Evolutionary conservation across 2,329 filamentous ascomycete genomes (phyloP).

Genomic region (Ophiostoma australiae): DNA sequence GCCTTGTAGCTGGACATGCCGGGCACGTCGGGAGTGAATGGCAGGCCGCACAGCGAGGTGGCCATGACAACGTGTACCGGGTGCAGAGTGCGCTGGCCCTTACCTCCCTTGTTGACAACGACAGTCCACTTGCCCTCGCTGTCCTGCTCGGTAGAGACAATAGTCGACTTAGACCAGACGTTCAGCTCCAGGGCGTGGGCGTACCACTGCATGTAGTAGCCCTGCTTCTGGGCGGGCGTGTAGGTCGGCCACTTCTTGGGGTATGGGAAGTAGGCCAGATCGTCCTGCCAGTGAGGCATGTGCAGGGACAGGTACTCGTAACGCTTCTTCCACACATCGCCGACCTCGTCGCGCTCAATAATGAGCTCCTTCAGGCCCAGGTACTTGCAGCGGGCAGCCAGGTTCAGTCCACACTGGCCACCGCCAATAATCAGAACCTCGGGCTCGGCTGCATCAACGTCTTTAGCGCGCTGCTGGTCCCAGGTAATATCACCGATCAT

Average conservation of each 20-base stretch:
- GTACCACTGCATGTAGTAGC: constrained; percentile 43
- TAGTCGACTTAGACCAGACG: constrained; percentile 33
- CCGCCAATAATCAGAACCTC: constrained; percentile 31
- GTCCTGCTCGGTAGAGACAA: constrained; percentile 20
- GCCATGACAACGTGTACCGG: constrained; percentile 22
- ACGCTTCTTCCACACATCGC: constrained; percentile 47
- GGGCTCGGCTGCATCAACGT: background rate
- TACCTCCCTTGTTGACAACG: constrained; percentile 35
- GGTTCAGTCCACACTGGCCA: constrained; percentile 35
- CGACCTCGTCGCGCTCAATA: constrained; percentile 42
- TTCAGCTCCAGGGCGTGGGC: constrained; percentile 41
- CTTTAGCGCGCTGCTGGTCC: constrained; percentile 26
- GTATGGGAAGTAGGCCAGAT: constrained; percentile 42
- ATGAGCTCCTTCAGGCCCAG: constrained; percentile 34
- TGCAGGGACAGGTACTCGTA: constrained; percentile 34
- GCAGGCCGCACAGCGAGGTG: constrained; percentile 20
- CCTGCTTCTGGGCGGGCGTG: constrained; percentile 43
- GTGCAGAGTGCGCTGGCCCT: constrained; percentile 19
- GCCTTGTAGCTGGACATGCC: constrained; percentile 16
- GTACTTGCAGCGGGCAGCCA: constrained; percentile 32
- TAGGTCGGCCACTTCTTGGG: constrained; percentile 33
- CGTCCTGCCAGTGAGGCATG: constrained; percentile 34
- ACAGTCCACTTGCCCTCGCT: constrained; percentile 51
- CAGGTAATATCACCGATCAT: constrained; percentile 35
- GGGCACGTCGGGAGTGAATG: constrained; percentile 19